A percentile compares a stretch with the other conserved stretches of the same genome.
Evolutionary conservation across 805 yeast genomes (phyloP).

Genomic region (Metschnikowia kunwiensis): DNA sequence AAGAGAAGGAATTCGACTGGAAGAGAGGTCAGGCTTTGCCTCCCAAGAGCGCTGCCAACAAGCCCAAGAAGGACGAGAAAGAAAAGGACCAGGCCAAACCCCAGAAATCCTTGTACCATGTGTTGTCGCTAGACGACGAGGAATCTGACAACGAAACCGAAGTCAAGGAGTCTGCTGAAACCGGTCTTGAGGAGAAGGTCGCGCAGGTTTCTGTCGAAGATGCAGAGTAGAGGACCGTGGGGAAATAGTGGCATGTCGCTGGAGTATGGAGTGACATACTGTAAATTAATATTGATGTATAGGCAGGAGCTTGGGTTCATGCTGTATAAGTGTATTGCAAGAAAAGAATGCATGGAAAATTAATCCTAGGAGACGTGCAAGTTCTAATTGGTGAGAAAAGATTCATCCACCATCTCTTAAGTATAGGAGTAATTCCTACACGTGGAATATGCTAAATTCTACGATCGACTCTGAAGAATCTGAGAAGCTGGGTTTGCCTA

Average conservation of each 20-base stretch:
- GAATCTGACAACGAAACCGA: slow-evolving; percentile 10
- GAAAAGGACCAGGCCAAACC: slow-evolving; percentile 14
- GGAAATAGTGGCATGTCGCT: slow-evolving; percentile 6
- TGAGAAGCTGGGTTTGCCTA: no score
- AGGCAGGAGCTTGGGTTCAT: no score
- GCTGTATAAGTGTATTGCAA: no score
- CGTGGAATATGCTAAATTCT: no score
- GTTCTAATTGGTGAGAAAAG: no score
- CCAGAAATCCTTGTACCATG: slow-evolving; percentile 20
- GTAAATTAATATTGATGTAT: slow-evolving; percentile 7
- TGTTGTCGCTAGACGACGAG: slow-evolving; percentile 20
- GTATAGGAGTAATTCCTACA: no score
- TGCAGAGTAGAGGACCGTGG: slow-evolving; percentile 12
- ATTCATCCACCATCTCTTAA: no score
- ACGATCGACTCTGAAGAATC: no score
- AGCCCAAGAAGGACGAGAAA: slow-evolving; percentile 12
- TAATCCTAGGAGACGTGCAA: no score
- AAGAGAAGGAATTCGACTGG: slow-evolving; percentile 37
- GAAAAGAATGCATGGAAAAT: no score
- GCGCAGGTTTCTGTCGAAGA: slow-evolving; percentile 13
- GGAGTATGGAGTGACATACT: slow-evolving; percentile 2
- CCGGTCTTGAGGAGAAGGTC: slow-evolving; percentile 18
- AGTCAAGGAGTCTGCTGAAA: slow-evolving; percentile 5
- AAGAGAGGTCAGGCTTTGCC: slow-evolving; percentile 36
- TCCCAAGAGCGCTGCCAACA: slow-evolving; percentile 7